These are phyloP conservation scores for Kokia cookei DNA, from an alignment of 441 rosid species.

Conservation along the genomic window DNA sequence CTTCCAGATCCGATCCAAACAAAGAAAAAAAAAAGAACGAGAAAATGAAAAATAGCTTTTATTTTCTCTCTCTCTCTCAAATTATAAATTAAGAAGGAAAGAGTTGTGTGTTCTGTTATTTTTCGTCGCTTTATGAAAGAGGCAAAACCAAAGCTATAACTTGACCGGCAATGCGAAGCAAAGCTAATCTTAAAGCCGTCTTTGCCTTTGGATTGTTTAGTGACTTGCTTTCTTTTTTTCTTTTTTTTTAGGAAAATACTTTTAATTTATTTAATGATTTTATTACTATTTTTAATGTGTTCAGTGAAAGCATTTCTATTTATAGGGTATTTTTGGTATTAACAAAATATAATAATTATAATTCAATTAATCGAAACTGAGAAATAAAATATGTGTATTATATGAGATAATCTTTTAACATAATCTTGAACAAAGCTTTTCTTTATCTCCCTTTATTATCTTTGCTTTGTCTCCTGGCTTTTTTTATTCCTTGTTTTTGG, in stretches of 20 bases:
- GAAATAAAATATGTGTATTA: too few relatives aligned
- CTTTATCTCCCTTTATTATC: neutral
- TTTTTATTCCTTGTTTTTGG: constrained; percentile 6
- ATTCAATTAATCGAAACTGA: too few relatives aligned
- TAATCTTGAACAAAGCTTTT: neutral
- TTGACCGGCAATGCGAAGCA: constrained; percentile 17
- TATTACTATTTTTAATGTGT: too few relatives aligned
- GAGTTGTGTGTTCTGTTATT: constrained; percentile 10
- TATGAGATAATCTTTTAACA: neutral
- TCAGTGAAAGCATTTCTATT: too few relatives aligned
- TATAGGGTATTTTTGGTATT: too few relatives aligned
- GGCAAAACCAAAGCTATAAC: constrained; percentile 2
- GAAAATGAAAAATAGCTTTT: constrained; percentile 9
- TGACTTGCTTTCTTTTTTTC: too few relatives aligned
- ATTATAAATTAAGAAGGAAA: neutral
- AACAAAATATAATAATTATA: too few relatives aligned
- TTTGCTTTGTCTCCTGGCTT: neutral
- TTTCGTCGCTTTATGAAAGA: constrained; percentile 27
- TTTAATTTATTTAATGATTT: too few relatives aligned
- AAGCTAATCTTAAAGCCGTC: constrained; percentile 10
- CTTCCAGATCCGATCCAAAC: constrained; percentile 49
- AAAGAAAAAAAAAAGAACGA: neutral
- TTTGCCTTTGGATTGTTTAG: neutral
- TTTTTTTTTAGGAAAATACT: too few relatives aligned
- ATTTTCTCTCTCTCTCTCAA: neutral